Percentiles rank a stretch among this genome's conserved stretches.
phyloP scores from a whole-genome alignment of 2,329 filamentous ascomycete species.

The Penicillium sp. region DNA sequence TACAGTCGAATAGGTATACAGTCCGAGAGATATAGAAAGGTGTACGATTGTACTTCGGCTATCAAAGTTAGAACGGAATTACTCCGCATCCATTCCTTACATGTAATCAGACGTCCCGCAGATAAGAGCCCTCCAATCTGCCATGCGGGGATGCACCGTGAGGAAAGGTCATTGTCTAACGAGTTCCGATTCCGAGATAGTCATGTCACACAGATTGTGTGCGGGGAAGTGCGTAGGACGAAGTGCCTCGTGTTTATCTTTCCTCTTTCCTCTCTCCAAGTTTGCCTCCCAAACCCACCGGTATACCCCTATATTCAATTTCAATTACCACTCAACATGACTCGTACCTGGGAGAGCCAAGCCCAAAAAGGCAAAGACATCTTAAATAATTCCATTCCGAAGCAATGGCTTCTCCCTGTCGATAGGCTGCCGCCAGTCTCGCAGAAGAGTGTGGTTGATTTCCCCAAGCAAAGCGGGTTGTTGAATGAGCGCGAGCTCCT shows the following conservation, averaged over 20 bases:
- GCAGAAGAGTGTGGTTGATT: conserved; percentile 32
- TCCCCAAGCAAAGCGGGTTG: conserved; percentile 48
- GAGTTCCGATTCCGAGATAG: conserved; percentile 4
- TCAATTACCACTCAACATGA: conserved; percentile 17
- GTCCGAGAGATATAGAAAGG: too few species aligned
- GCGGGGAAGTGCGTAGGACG: conserved; percentile 1
- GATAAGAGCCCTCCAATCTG: background rate
- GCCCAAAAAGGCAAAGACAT: conserved; percentile 37
- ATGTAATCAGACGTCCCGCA: background rate
- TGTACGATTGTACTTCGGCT: too few species aligned
- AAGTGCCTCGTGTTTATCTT: background rate
- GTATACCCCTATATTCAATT: background rate
- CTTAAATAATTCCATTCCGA: conserved; percentile 35
- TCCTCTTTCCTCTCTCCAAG: background rate
- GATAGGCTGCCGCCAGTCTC: conserved; percentile 30
- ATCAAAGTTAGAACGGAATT: too few species aligned
- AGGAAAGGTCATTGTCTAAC: background rate
- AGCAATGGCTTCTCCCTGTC: conserved; percentile 35
- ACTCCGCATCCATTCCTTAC: too few species aligned
- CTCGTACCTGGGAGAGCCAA: conserved; percentile 32
- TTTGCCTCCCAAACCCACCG: background rate
- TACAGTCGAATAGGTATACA: too few species aligned
- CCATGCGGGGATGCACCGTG: background rate
- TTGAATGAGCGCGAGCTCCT: conserved; percentile 50
- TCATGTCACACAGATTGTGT: background rate